phyloP scores from a whole-genome alignment of 371 early-diverging fungal genomes.

The Mortierella sp. region DNA sequence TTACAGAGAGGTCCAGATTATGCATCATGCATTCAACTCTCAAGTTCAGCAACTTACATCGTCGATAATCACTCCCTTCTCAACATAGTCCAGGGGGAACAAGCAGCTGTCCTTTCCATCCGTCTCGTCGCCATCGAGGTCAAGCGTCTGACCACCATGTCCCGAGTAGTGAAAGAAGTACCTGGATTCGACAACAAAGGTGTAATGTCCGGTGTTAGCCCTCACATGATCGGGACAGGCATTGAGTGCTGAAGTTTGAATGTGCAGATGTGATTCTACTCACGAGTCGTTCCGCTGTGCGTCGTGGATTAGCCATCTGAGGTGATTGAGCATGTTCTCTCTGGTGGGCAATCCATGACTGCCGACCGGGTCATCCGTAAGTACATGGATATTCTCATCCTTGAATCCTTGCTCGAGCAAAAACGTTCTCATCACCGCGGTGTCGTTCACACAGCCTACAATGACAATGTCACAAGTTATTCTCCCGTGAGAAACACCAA shows the following conservation, averaged over 20 bases:
- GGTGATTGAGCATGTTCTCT: constrained; percentile 73
- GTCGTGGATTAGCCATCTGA: constrained; percentile 78
- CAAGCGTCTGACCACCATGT: constrained; percentile 73
- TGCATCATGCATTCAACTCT: background rate
- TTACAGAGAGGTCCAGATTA: background rate
- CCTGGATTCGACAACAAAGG: constrained; percentile 5
- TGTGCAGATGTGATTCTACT: too few relatives aligned
- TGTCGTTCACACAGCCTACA: constrained; percentile 82
- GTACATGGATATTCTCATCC: constrained; percentile 66
- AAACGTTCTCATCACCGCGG: constrained; percentile 68
- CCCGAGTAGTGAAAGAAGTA: constrained; percentile 80
- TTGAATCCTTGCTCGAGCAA: constrained; percentile 60
- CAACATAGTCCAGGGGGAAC: constrained; percentile 77
- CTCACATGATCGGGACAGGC: too few relatives aligned
- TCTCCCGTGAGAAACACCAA: too few relatives aligned
- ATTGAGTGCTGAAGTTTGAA: too few relatives aligned
- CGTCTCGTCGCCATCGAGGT: constrained; percentile 71
- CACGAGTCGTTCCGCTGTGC: constrained; percentile 73
- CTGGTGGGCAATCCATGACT: constrained; percentile 69
- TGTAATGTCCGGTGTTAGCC: too few relatives aligned
- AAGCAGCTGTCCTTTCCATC: constrained; percentile 81
- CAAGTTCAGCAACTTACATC: constrained; percentile 59
- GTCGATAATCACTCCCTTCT: constrained; percentile 77
- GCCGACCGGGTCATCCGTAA: constrained; percentile 78
- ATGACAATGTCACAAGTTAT: too few relatives aligned